Evolutionary conservation across 805 yeast species (phyloP).

Genomic region (Candida palmyrensis): DNA sequence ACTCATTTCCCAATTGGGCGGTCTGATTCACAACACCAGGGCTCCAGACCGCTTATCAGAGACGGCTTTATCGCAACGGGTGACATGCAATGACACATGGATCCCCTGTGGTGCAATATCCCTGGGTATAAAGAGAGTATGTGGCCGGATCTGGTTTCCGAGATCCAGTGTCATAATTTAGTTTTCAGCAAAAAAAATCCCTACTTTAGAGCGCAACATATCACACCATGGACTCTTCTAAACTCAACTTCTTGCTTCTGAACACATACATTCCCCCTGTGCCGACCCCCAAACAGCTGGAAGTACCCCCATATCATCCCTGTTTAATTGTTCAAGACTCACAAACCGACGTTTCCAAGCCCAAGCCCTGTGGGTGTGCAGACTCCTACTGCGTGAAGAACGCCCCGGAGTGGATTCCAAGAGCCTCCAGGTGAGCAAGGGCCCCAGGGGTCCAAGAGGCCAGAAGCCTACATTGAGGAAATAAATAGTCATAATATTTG

Average conservation of each 20-base stretch:
- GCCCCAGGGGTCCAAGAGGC: too few species aligned
- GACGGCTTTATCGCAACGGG: background rate
- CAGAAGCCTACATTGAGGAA: too few species aligned
- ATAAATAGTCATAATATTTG: too few species aligned
- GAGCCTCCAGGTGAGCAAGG: slow-evolving; percentile 11
- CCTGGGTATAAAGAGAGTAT: background rate
- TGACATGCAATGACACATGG: background rate
- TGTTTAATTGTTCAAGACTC: slow-evolving; percentile 54
- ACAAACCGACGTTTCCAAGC: slow-evolving; percentile 41
- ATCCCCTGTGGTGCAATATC: background rate
- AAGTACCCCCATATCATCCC: slow-evolving; percentile 50
- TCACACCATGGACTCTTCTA: slow-evolving; percentile 36
- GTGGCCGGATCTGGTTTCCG: too few species aligned
- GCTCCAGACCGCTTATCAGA: too few species aligned
- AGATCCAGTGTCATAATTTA: too few species aligned
- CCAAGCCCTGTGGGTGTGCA: slow-evolving; percentile 38
- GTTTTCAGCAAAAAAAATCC: too few species aligned
- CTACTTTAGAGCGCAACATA: too few species aligned
- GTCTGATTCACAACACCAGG: too few species aligned
- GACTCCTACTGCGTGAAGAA: slow-evolving; percentile 35
- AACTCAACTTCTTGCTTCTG: slow-evolving; percentile 32
- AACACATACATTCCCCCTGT: slow-evolving; percentile 46
- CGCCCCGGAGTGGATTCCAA: slow-evolving; percentile 37
- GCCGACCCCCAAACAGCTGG: slow-evolving; percentile 10
- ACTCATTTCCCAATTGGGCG: too few species aligned